A percentile compares a stretch with the other conserved stretches of the same genome.
These are phyloP conservation scores for Naganishia cerealis DNA, from an alignment of 1,284 basidiomycete species.

Conservation along the genomic window DNA sequence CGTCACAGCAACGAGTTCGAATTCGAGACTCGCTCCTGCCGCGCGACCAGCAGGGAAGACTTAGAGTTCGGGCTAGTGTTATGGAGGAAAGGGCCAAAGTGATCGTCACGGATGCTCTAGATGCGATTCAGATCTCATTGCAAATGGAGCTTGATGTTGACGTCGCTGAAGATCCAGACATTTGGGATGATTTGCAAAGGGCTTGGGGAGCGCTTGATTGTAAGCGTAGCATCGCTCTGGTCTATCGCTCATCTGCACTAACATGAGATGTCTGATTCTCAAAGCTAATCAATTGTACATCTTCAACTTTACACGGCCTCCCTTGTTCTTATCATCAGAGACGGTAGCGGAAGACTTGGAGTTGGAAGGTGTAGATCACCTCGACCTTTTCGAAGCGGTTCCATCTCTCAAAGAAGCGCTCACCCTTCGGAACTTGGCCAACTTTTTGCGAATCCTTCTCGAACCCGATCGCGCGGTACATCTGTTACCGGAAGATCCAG, in stretches of 20 bases:
- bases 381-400: conserved; percentile 12
- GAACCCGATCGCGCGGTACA: conserved; percentile 6
- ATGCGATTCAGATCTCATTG: conserved; percentile 11
- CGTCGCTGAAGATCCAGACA: background rate
- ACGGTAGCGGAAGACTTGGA: conserved; percentile 15
- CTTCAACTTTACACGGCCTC: conserved; percentile 14
- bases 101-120: conserved; percentile 14
- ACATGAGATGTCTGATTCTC: background rate
- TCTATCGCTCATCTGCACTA: background rate
- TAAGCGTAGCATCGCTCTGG: background rate
- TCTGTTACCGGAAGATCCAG: conserved; percentile 8
- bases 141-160: conserved; percentile 12
- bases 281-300: conserved; percentile 19
- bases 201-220: conserved; percentile 15
- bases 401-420: background rate
- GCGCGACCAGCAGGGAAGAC: conserved; percentile 5
- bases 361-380: conserved; percentile 2
- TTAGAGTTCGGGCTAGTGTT: conserved; percentile 2
- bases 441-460: conserved; percentile 14
- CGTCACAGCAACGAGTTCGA: conserved; percentile 9
- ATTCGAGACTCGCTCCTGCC: conserved; percentile 16
- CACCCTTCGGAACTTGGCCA: conserved; percentile 18
- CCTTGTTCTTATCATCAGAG: conserved; percentile 17
- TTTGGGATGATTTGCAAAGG: background rate
- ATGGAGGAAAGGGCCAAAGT: conserved; percentile 19